Base-by-base conservation (phyloP, 768 basidiomycete genomes). In the Kwoniella sp. region DNA sequence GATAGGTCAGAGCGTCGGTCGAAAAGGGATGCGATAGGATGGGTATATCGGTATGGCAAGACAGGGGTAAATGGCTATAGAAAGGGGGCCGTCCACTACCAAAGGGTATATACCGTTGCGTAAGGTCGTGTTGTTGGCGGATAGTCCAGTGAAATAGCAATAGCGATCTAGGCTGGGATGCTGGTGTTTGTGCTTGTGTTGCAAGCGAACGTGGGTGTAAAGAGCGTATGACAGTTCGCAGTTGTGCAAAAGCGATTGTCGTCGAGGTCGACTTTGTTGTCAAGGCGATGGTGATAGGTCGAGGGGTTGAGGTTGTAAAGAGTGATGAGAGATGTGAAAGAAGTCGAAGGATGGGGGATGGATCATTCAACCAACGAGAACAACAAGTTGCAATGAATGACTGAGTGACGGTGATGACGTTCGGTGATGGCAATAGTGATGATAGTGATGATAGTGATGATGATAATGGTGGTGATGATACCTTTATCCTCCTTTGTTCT, bases 51-150 rank as follows among this genome's bases (percentile, higher is more conserved):
- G 17, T 44, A 19, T 44, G 17, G 10, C 4, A 19, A 10, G 40
- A 44, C 40, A 44, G 40, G 40, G 40, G 40, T 44, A 44, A n/a
- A 44, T 44, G 40, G 40, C 40, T 9, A 44, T 44, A 44, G 40
- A 44, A 44, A 44, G 40, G 40, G 40, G 40, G 40, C 40, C 40
- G 40, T 44, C 17, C 10, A 44, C 40, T 44, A 44, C 17, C 40
- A 44, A n/a, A 33, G 33, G 33, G 33, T 33, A 33, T 33, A n/a
- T n/a, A n/a, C n/a, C n/a, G n/a, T n/a, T n/a, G n/a, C n/a, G n/a
- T n/a, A n/a, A n/a, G n/a, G n/a, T n/a, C n/a, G n/a, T n/a, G n/a
- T n/a, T n/a, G n/a, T n/a, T n/a, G n/a, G n/a, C n/a, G n/a, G n/a
- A n/a, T n/a, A n/a, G n/a, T n/a, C n/a, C n/a, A n/a, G n/a, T n/a